Evolutionary conservation across 1,284 basidiomycete genomes (phyloP).

Genomic region (Megacollybia platyphylla): DNA sequence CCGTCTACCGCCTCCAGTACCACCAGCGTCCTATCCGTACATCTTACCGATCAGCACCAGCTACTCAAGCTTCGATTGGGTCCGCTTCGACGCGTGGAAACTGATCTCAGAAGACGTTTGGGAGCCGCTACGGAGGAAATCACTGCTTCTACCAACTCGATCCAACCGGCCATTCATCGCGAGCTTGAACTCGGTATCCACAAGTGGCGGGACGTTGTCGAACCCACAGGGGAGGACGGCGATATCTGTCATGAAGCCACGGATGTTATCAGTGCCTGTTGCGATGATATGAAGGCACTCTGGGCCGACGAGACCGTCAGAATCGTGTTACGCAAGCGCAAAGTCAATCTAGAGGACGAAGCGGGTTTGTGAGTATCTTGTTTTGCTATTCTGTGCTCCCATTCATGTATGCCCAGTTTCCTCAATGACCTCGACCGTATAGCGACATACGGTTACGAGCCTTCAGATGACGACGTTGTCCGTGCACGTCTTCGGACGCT

Average conservation of each 20-base stretch:
- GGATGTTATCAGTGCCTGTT: constrained; percentile 26
- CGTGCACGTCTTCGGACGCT: constrained; percentile 80
- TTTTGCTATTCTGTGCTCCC: not conserved
- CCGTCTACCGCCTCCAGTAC: not conserved
- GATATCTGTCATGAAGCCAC: constrained; percentile 17
- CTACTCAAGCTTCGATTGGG: constrained; percentile 35
- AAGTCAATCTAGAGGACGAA: constrained; percentile 35
- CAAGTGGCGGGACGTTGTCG: not conserved
- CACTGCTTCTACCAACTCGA: constrained; percentile 6
- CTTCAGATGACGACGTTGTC: constrained; percentile 79
- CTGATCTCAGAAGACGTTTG: constrained; percentile 35
- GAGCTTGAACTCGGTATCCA: constrained; percentile 10
- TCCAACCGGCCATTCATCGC: constrained; percentile 8
- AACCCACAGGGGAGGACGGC: not conserved
- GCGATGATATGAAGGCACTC: constrained; percentile 33
- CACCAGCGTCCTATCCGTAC: constrained; percentile 6
- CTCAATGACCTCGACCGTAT: constrained; percentile 48
- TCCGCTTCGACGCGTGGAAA: constrained; percentile 42
- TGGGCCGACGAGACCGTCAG: constrained; percentile 35
- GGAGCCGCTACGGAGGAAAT: constrained; percentile 34
- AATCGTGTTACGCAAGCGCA: constrained; percentile 24
- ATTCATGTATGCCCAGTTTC: constrained; percentile 4
- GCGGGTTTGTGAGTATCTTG: constrained; percentile 42
- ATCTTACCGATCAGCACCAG: constrained; percentile 29
- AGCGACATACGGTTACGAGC: constrained; percentile 55